These are phyloP conservation scores for Tricholomella constricta DNA, from an alignment of 768 basidiomycete species.

Conservation along the genomic window DNA sequence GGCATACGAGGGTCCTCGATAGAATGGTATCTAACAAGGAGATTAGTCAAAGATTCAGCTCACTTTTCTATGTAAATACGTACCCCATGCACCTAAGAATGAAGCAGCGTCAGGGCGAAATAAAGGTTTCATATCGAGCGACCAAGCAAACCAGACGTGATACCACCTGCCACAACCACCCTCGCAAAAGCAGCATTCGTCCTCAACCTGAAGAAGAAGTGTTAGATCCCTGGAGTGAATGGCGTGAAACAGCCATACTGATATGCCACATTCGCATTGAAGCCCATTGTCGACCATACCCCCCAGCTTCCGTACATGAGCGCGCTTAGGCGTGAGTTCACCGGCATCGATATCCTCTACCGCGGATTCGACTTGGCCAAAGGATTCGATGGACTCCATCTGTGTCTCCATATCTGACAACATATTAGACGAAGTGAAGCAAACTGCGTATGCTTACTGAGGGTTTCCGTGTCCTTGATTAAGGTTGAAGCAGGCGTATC, in stretches of 20 bases:
- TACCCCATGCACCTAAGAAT: conserved; percentile 63
- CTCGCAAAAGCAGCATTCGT: conserved; percentile 64
- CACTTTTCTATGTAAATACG: background rate
- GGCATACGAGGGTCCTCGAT: conserved; percentile 60
- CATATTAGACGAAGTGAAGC: background rate
- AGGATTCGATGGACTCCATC: conserved; percentile 44
- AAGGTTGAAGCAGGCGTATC: conserved; percentile 25
- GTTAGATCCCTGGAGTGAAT: background rate
- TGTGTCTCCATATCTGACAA: conserved; percentile 46
- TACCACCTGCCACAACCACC: conserved; percentile 74
- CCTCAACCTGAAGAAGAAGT: conserved; percentile 47
- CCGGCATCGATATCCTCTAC: conserved; percentile 12
- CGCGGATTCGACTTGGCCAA: conserved; percentile 11
- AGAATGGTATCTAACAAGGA: conserved; percentile 57
- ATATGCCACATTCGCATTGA: conserved; percentile 72
- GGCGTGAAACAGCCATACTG: conserved; percentile 35
- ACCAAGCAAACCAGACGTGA: conserved; percentile 64
- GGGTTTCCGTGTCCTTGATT: conserved; percentile 46
- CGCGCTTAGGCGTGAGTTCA: conserved; percentile 17
- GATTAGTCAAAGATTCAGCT: background rate
- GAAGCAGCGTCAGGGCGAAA: background rate
- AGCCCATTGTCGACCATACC: conserved; percentile 40
- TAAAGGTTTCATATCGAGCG: background rate
- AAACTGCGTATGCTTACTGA: conserved; percentile 34
- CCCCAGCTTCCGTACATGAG: conserved; percentile 3